Percentiles rank a stretch among this genome's conserved stretches.
phyloP scores from a whole-genome alignment of 108 stramenopile genomes.

The Nitzschia sp. region DNA sequence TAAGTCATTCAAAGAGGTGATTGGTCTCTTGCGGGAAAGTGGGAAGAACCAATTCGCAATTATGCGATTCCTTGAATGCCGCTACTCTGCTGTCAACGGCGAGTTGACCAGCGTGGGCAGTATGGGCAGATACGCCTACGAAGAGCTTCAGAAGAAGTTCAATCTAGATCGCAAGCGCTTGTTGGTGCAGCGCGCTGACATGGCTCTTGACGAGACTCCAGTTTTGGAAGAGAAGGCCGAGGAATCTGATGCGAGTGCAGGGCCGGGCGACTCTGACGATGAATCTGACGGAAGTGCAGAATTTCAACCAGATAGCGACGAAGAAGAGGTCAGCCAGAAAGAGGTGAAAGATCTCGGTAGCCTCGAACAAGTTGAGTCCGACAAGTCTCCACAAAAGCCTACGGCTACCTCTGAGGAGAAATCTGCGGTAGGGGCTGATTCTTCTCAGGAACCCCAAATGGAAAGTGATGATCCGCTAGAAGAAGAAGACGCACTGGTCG shows the following conservation, averaged over 20 bases:
- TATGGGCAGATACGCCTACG: constrained; percentile 56
- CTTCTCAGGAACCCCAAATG: constrained; percentile 11
- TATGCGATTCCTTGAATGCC: constrained; percentile 69
- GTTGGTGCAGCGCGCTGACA: constrained; percentile 47
- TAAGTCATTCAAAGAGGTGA: constrained; percentile 81
- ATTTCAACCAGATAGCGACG: constrained; percentile 81
- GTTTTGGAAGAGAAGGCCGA: constrained; percentile 31
- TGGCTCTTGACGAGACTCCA: constrained; percentile 24
- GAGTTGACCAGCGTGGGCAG: constrained; percentile 68
- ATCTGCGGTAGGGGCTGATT: neutral
- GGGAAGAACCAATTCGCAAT: constrained; percentile 67
- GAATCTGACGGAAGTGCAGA: constrained; percentile 71
- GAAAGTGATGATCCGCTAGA: neutral
- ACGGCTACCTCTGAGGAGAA: constrained; percentile 2
- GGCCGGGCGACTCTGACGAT: constrained; percentile 58
- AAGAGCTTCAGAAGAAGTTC: constrained; percentile 63
- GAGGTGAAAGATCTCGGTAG: constrained; percentile 16
- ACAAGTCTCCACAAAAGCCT: constrained; percentile 3
- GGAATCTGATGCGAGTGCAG: constrained; percentile 38
- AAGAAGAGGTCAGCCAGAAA: constrained; percentile 48
- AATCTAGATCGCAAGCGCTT: constrained; percentile 67
- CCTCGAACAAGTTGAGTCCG: neutral
- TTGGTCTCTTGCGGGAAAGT: constrained; percentile 60
- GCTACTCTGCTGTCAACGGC: constrained; percentile 41
- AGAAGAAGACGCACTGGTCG: constrained; percentile 22